Evolutionary conservation across 352 stramenopile species (phyloP).

Genomic region (Globisporangium iwayamae): DNA sequence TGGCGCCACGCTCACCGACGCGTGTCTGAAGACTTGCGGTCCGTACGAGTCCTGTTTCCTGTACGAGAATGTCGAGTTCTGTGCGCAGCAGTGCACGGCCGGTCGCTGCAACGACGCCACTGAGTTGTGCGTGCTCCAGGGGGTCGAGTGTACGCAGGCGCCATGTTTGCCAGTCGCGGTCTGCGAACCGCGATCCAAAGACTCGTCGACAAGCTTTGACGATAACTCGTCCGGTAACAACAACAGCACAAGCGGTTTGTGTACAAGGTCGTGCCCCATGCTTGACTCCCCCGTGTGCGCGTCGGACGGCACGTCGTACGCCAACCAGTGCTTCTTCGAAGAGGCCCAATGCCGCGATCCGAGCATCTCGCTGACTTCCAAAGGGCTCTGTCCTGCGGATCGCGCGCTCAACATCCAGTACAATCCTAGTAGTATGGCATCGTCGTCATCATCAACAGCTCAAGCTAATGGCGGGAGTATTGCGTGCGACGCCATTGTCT

Average conservation of each 20-base stretch:
- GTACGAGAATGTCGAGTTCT: slow-evolving; percentile 41
- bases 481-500: slow-evolving; percentile 29
- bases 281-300: slow-evolving; percentile 41
- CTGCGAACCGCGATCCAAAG: slow-evolving; percentile 29
- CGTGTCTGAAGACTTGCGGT: slow-evolving; percentile 22
- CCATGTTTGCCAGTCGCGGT: slow-evolving; percentile 45
- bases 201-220: not conserved
- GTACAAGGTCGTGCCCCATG: slow-evolving; percentile 31
- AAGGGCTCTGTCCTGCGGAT: slow-evolving; percentile 29
- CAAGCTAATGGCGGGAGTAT: not conserved
- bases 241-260: slow-evolving; percentile 9
- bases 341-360: slow-evolving; percentile 31
- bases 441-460: not conserved
- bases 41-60: slow-evolving; percentile 43
- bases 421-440: slow-evolving; percentile 16
- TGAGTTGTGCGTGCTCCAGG: slow-evolving; percentile 38
- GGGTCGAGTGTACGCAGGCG: slow-evolving; percentile 27
- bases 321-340: slow-evolving; percentile 54
- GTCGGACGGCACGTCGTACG: slow-evolving; percentile 42
- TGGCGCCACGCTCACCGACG: slow-evolving; percentile 5
- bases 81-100: slow-evolving; percentile 33
- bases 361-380: slow-evolving; percentile 18
- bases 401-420: slow-evolving; percentile 26
- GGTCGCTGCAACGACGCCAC: slow-evolving; percentile 36
- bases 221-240: not conserved